Conservation (phyloP, 2,329 filamentous ascomycete genomes). For the Elsinoe fawcettii region DNA sequence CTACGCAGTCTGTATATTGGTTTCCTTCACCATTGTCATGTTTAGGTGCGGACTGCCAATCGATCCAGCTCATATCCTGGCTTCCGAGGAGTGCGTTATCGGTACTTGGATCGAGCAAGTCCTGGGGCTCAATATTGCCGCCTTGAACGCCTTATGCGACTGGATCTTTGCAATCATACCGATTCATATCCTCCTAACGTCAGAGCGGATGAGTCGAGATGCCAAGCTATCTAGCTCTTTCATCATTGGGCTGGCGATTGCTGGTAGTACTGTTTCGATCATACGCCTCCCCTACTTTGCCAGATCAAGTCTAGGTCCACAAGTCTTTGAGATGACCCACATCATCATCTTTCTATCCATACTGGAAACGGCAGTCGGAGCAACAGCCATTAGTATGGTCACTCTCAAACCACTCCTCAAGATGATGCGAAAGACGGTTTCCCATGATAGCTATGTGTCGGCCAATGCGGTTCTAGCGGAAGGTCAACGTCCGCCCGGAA, state of each 20-base stretch:
- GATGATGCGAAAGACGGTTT: neutral
- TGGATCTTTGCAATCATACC: conserved; percentile 10
- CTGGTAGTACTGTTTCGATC: neutral
- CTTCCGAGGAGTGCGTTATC: neutral
- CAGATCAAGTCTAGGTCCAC: neutral
- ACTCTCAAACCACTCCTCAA: neutral
- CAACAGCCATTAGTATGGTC: neutral
- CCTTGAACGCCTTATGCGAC: conserved; percentile 6
- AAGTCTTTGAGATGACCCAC: neutral
- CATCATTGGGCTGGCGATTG: conserved; percentile 5
- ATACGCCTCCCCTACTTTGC: conserved; percentile 5
- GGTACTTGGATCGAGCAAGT: neutral
- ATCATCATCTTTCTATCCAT: conserved; percentile 6
- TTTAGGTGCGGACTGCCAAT: conserved; percentile 4
- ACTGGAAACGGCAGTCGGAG: conserved; percentile 10
- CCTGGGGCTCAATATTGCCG: neutral
- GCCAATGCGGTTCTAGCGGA: neutral
- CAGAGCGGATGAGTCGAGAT: neutral
- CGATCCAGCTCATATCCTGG: neutral
- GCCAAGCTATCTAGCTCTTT: neutral
- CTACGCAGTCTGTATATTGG: neutral
- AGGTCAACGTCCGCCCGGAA: neutral
- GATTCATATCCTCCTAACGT: neutral
- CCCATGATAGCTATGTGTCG: neutral
- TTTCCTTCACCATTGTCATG: neutral